Evolutionary conservation across 495 filamentous ascomycete species (phyloP).

Genomic region (Tuber calosporum): DNA sequence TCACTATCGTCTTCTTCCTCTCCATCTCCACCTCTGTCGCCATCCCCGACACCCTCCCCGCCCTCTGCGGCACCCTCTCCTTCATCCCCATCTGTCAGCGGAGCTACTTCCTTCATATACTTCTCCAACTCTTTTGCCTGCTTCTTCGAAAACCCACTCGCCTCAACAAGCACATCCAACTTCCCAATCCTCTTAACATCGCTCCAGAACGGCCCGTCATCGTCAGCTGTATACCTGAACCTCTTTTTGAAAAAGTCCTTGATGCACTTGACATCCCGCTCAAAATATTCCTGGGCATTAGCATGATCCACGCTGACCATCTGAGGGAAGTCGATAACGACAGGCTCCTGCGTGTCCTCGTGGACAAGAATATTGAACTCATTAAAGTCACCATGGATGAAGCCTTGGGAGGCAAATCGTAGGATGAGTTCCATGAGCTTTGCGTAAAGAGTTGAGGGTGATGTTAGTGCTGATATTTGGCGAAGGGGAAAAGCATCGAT

Average conservation of each 20-base stretch:
- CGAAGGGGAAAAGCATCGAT: constrained; percentile 84
- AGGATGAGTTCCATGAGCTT: constrained; percentile 84
- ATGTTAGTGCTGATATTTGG: constrained; percentile 68
- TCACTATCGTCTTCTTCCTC: constrained; percentile 44
- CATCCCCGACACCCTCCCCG: constrained; percentile 41
- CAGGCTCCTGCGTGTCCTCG: constrained; percentile 58
- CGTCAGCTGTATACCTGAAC: constrained; percentile 77
- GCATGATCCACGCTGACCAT: constrained; percentile 92
- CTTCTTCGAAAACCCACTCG: constrained; percentile 91
- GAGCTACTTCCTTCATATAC: constrained; percentile 65
- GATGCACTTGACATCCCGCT: constrained; percentile 88
- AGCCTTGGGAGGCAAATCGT: constrained; percentile 70
- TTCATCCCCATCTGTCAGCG: constrained; percentile 49
- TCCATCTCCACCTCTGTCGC: constrained; percentile 43
- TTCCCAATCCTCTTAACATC: constrained; percentile 72
- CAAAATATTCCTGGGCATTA: constrained; percentile 92
- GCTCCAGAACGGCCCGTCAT: constrained; percentile 73
- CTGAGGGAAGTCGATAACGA: constrained; percentile 96
- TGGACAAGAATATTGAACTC: constrained; percentile 97
- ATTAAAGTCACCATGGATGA: constrained; percentile 99
- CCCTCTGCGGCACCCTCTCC: constrained; percentile 44
- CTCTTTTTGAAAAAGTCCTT: constrained; percentile 84
- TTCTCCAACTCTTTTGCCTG: constrained; percentile 86
- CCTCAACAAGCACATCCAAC: constrained; percentile 81
- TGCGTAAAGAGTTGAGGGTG: constrained; percentile 73